Evolutionary conservation across 2,329 filamentous ascomycete genomes (phyloP).

Genomic region (Pestalotiopsis sp.): DNA sequence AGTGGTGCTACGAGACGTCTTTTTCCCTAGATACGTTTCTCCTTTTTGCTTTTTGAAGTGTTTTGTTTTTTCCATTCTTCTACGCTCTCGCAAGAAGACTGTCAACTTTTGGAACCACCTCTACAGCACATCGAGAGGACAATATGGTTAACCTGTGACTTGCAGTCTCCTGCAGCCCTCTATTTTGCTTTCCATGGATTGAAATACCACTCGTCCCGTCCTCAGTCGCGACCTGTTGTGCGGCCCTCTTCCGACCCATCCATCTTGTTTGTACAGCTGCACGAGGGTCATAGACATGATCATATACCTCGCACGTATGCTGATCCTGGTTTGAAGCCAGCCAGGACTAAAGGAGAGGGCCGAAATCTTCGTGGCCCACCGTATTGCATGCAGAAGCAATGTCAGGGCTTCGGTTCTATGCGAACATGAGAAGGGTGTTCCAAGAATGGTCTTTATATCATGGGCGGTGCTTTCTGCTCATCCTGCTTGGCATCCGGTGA

Average conservation of each 20-base stretch:
- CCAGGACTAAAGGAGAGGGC: no score
- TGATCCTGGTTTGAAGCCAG: no score
- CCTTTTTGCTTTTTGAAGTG: background rate
- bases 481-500: no score
- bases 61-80: background rate
- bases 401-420: no score
- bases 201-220: background rate
- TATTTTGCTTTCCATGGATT: background rate
- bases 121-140: background rate
- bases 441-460: no score
- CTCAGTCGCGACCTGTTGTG: background rate
- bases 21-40: background rate
- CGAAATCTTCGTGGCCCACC: no score
- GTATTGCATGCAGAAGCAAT: no score
- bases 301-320: no score
- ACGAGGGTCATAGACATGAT: no score
- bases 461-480: no score
- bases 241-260: background rate
- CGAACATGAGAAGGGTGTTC: no score
- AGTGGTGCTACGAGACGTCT: constrained; percentile 28
- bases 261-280: no score
- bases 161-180: background rate
- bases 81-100: background rate
- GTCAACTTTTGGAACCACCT: background rate
- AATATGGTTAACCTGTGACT: background rate